Evolutionary conservation across 306 rosid genomes (phyloP).

Genomic region (Inga laurina): DNA sequence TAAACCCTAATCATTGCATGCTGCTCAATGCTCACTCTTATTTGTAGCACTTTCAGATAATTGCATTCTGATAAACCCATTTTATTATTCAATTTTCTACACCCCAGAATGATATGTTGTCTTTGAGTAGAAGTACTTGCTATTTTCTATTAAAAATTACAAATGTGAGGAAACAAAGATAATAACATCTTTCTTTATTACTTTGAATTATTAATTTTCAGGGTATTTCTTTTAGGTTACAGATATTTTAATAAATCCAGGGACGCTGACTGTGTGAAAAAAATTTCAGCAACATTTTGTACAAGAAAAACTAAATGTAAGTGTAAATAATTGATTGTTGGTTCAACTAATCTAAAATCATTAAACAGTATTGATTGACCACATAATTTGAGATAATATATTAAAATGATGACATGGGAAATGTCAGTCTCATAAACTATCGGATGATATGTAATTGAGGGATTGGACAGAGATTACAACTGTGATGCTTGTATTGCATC

Average conservation of each 20-base stretch:
- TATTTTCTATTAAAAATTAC: not conserved
- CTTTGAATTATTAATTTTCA: not conserved
- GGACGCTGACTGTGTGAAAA: not conserved
- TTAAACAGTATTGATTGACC: no score
- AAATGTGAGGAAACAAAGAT: not conserved
- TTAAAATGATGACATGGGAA: not conserved
- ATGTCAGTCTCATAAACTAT: no score
- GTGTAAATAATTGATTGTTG: no score
- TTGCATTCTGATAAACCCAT: no score
- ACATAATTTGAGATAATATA: not conserved
- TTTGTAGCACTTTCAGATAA: no score
- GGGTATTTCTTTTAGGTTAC: not conserved
- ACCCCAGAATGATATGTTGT: not conserved
- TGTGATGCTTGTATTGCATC: not conserved
- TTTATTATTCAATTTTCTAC: no score
- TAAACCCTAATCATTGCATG: constrained; percentile 56
- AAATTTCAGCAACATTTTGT: not conserved
- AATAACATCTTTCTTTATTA: not conserved
- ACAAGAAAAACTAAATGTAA: not conserved
- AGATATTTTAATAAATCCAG: not conserved
- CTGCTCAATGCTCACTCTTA: no score
- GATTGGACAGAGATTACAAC: not conserved
- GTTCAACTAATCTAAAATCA: no score
- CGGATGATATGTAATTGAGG: not conserved
- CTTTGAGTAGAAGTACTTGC: not conserved